Conservation (phyloP, 2,329 filamentous ascomycete species). For the Scopulariopsis brevicaulis region DNA sequence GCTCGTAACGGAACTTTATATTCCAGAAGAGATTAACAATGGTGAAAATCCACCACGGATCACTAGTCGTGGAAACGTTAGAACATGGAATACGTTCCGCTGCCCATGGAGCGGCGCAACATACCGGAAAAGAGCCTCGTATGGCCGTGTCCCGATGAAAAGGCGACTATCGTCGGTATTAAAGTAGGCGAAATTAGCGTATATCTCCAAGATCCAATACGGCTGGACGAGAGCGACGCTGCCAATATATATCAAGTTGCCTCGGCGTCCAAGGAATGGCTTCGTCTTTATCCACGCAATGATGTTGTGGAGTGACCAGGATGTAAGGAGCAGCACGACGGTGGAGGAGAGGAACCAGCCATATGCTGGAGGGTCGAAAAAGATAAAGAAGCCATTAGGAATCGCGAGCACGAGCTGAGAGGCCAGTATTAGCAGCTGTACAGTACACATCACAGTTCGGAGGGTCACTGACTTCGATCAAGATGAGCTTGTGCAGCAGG, state of each 20-base stretch:
- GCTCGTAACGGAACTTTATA: conserved; percentile 50
- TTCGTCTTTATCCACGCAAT: conserved; percentile 58
- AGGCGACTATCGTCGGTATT: conserved; percentile 36
- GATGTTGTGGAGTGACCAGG: conserved; percentile 53
- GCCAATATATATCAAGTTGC: conserved; percentile 43
- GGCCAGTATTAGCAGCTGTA: neutral
- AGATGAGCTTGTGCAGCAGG: conserved; percentile 36
- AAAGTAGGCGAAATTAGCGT: conserved; percentile 55
- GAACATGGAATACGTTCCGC: neutral
- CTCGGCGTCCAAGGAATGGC: conserved; percentile 40
- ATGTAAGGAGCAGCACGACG: conserved; percentile 49
- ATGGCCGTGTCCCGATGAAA: conserved; percentile 43
- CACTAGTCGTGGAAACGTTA: conserved; percentile 20
- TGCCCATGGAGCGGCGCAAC: conserved; percentile 6
- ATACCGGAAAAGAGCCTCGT: conserved; percentile 47
- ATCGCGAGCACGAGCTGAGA: conserved; percentile 43
- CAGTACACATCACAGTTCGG: neutral
- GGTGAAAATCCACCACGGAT: conserved; percentile 60
- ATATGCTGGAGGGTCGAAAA: conserved; percentile 37
- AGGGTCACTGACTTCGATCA: conserved; percentile 26
- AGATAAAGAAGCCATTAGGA: conserved; percentile 47
- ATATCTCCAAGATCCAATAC: conserved; percentile 55
- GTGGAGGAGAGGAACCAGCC: conserved; percentile 53
- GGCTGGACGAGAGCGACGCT: conserved; percentile 47
- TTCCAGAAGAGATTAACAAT: conserved; percentile 48